Evolutionary conservation across 495 filamentous ascomycete genomes (phyloP).

Genomic region (Xylaria cubensis): DNA sequence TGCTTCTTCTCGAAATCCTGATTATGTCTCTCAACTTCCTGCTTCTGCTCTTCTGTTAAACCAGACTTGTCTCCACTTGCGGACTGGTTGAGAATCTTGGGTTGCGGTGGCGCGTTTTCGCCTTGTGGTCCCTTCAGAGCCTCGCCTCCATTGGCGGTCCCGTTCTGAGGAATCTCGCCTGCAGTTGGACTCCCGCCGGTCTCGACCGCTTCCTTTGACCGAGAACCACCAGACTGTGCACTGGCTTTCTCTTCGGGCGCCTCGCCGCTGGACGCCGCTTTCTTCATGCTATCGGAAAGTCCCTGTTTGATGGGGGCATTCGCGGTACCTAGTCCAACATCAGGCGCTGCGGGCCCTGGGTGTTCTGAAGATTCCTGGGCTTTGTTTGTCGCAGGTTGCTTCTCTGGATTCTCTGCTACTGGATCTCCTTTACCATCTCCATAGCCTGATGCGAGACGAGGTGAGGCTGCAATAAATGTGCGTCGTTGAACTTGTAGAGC

Average conservation of each 20-base stretch:
- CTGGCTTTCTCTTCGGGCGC: constrained; percentile 47
- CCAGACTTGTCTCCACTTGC: constrained; percentile 43
- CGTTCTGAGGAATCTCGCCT: constrained; percentile 43
- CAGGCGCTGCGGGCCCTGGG: constrained; percentile 41
- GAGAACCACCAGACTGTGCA: constrained; percentile 52
- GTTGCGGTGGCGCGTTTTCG: constrained; percentile 45
- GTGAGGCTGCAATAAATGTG: constrained; percentile 27
- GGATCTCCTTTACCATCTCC: constrained; percentile 47
- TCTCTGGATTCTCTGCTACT: constrained; percentile 37
- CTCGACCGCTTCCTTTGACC: constrained; percentile 53
- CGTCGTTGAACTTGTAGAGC: constrained; percentile 33
- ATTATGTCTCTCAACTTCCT: constrained; percentile 60
- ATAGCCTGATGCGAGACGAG: constrained; percentile 36
- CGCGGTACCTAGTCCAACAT: constrained; percentile 39
- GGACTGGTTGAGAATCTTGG: constrained; percentile 54
- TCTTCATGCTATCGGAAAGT: constrained; percentile 35
- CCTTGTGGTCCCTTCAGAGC: constrained; percentile 49
- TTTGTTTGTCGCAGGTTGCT: constrained; percentile 34
- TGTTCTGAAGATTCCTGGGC: constrained; percentile 43
- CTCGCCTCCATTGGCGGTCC: constrained; percentile 43
- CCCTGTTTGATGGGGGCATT: constrained; percentile 37
- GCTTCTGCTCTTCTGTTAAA: constrained; percentile 53
- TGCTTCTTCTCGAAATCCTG: constrained; percentile 57
- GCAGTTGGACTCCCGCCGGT: constrained; percentile 39
- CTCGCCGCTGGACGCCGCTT: constrained; percentile 33